A percentile compares a stretch with the other conserved stretches of the same genome.
Conservation (phyloP, 768 basidiomycete genomes). For the Leccinum olivaceopallidum region DNA sequence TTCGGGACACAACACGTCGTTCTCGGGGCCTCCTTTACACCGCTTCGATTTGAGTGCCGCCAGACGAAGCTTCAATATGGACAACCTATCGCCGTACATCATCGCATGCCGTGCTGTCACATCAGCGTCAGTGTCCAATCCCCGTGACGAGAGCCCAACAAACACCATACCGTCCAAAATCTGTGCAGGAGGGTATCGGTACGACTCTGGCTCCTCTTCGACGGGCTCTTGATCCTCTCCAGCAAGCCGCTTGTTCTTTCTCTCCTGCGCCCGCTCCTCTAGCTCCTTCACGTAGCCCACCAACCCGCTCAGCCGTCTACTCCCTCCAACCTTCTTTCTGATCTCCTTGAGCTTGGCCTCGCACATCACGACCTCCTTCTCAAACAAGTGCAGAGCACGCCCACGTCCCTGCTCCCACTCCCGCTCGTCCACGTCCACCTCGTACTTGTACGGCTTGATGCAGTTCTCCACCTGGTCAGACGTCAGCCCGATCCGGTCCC, state of each 20-base stretch:
- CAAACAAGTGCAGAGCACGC: conserved; percentile 74
- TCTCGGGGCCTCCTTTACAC: conserved; percentile 86
- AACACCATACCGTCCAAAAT: conserved; percentile 78
- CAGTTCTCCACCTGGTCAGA: conserved; percentile 99
- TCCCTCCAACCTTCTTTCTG: conserved; percentile 83
- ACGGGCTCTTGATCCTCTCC: conserved; percentile 36
- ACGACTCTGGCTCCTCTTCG: conserved; percentile 62
- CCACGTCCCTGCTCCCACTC: conserved; percentile 91
- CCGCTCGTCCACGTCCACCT: conserved; percentile 88
- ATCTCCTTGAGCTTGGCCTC: conserved; percentile 88
- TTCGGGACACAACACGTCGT: conserved; percentile 91
- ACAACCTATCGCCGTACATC: conserved; percentile 79
- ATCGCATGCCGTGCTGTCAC: conserved; percentile 85
- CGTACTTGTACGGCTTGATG: conserved; percentile 99
- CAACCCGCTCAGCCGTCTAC: conserved; percentile 72
- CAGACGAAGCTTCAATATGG: conserved; percentile 83
- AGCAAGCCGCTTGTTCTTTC: conserved; percentile 51
- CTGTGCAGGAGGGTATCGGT: conserved; percentile 89
- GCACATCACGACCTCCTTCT: conserved; percentile 82
- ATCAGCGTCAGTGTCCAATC: conserved; percentile 5
- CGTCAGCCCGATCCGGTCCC: conserved; percentile 92
- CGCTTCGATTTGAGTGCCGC: conserved; percentile 86
- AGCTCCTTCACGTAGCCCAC: conserved; percentile 79
- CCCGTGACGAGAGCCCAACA: neutral
- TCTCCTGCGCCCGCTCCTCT: conserved; percentile 75